phyloP scores from a whole-genome alignment of 345 rosid species.

The Lumnitzera racemosa region DNA sequence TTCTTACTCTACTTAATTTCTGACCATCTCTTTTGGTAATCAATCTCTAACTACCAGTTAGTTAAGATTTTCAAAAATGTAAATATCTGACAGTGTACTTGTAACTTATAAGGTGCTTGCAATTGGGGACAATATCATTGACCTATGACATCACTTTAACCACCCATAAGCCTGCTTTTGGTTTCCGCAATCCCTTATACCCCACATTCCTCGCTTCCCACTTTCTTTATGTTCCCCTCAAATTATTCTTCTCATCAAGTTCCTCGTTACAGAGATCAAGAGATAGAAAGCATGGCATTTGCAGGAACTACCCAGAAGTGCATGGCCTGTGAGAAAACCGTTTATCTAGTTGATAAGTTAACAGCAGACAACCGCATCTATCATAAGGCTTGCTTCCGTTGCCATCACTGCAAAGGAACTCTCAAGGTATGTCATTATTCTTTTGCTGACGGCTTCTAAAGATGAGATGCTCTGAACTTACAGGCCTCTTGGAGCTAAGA shows the following conservation, averaged over 20 bases:
- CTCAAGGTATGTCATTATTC: slow-evolving; percentile 51
- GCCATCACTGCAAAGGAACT: slow-evolving; percentile 99
- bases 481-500: no score
- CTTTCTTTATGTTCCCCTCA: slow-evolving; percentile 11
- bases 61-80: no score
- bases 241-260: not conserved
- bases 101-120: slow-evolving; percentile 12
- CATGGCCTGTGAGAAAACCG: slow-evolving; percentile 97
- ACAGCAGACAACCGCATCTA: slow-evolving; percentile 91
- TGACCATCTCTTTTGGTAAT: no score
- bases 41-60: no score
- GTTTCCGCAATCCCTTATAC: slow-evolving; percentile 18
- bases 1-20: no score
- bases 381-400: slow-evolving; percentile 95
- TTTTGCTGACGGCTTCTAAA: no score
- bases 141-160: slow-evolving; percentile 29
- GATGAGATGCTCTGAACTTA: no score
- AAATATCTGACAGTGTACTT: no score
- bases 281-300: slow-evolving; percentile 57
- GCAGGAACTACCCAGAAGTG: slow-evolving; percentile 99
- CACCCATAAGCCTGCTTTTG: slow-evolving; percentile 25
- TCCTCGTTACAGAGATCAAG: not conserved
- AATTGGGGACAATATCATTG: slow-evolving; percentile 27
- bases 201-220: slow-evolving; percentile 11
- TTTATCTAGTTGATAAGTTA: slow-evolving; percentile 88